A percentile compares a stretch with the other conserved stretches of the same genome.
These are phyloP conservation scores for Whalleya microplaca DNA, from an alignment of 2,329 filamentous ascomycete species.

Conservation along the genomic window DNA sequence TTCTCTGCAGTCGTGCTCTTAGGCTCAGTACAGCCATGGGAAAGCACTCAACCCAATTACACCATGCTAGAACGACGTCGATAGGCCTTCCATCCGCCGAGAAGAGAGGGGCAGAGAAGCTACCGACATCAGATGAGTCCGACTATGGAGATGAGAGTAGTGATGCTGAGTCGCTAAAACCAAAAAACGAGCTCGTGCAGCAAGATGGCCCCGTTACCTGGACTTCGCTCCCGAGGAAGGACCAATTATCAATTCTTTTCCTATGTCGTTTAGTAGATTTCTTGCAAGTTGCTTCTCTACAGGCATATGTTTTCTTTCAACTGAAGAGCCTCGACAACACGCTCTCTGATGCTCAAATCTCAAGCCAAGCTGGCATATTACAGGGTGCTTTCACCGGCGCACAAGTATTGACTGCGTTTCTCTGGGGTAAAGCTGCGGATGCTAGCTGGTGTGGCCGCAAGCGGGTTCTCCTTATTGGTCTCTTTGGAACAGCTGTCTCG, in stretches of 20 bases:
- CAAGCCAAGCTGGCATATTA: constrained; percentile 70
- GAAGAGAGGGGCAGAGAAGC: constrained; percentile 7
- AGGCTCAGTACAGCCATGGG: constrained; percentile 6
- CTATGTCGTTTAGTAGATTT: constrained; percentile 74
- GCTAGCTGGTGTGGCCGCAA: constrained; percentile 66
- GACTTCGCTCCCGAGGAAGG: constrained; percentile 70
- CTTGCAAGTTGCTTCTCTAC: constrained; percentile 69
- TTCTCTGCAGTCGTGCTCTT: neutral
- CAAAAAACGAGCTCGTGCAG: constrained; percentile 17
- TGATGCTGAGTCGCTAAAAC: constrained; percentile 28
- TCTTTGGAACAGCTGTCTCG: constrained; percentile 68
- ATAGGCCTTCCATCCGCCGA: constrained; percentile 18
- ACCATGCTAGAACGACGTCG: constrained; percentile 29
- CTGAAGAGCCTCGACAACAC: constrained; percentile 67
- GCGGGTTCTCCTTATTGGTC: constrained; percentile 69
- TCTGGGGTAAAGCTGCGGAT: constrained; percentile 72
- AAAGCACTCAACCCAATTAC: constrained; percentile 3
- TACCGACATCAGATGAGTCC: constrained; percentile 21
- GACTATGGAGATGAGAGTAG: constrained; percentile 15
- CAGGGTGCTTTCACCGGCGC: constrained; percentile 74
- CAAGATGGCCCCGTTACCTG: constrained; percentile 59
- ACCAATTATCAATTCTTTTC: constrained; percentile 71
- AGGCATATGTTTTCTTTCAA: constrained; percentile 77
- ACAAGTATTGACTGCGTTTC: constrained; percentile 73
- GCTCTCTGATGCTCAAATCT: constrained; percentile 57